Conservation (phyloP, 331 rosid genomes). For the Prunus yedoensis region DNA sequence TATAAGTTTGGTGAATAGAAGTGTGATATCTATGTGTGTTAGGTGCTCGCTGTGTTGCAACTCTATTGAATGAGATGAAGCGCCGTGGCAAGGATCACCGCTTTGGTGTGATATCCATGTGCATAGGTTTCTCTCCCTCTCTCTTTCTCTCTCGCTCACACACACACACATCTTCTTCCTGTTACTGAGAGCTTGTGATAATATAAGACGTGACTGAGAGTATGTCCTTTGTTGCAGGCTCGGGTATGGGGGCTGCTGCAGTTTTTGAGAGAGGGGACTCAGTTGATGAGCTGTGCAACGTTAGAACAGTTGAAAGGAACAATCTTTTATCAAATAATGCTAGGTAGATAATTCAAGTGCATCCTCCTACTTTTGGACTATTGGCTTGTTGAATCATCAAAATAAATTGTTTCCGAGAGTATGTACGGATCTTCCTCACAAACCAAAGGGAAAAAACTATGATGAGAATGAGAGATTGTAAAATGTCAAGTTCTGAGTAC, state of each 20-base stretch:
- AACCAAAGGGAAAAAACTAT: no score
- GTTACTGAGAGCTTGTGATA: background rate
- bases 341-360: background rate
- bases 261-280: conserved; percentile 79
- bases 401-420: background rate
- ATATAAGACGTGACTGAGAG: background rate
- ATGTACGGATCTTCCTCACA: no score
- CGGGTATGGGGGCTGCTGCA: conserved; percentile 97
- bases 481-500: background rate
- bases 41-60: conserved; percentile 85
- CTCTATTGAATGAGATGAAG: conserved; percentile 84
- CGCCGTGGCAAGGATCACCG: conserved; percentile 72
- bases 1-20: background rate
- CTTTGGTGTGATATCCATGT: conserved; percentile 86
- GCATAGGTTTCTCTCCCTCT: conserved; percentile 64
- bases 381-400: background rate
- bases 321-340: conserved; percentile 13
- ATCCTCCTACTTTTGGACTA: background rate
- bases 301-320: conserved; percentile 16
- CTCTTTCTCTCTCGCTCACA: background rate
- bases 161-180: no score
- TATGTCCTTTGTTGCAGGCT: conserved; percentile 47
- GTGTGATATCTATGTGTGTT: conserved; percentile 4
- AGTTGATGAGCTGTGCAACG: conserved; percentile 39
- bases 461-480: background rate